A percentile compares a stretch with the other conserved stretches of the same genome.
These are phyloP conservation scores for Diutina catenulata DNA, from an alignment of 1,139 yeast genomes.

Conservation along the genomic window DNA sequence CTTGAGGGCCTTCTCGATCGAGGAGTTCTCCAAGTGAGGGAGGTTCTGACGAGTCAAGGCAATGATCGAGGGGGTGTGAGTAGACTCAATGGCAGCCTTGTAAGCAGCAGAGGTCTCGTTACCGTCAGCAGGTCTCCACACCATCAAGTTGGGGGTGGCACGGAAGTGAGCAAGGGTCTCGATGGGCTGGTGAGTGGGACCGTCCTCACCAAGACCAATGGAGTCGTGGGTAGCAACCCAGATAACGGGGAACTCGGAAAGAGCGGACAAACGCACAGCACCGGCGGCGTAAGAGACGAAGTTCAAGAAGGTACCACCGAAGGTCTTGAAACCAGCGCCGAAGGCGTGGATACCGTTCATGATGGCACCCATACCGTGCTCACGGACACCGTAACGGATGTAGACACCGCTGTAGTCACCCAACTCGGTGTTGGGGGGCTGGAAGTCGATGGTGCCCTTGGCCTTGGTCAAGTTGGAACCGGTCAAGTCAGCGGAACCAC, in stretches of 20 bases:
- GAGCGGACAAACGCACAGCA: conserved; percentile 90
- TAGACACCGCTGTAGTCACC: conserved; percentile 92
- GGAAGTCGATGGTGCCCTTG: conserved; percentile 81
- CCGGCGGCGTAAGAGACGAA: conserved; percentile 97
- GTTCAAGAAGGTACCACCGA: conserved; percentile 98
- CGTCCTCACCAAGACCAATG: conserved; percentile 98
- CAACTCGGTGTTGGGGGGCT: conserved; percentile 69
- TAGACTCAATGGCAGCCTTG: conserved; percentile 60
- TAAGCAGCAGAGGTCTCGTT: conserved; percentile 98
- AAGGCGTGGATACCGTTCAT: conserved; percentile 96
- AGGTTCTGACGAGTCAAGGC: conserved; percentile 96
- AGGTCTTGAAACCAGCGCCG: conserved; percentile 87
- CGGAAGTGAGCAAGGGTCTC: conserved; percentile 98
- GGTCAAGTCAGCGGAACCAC: conserved; percentile 98
- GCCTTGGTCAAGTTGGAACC: conserved; percentile 96
- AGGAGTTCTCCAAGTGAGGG: conserved; percentile 91
- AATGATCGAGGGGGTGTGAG: conserved; percentile 74
- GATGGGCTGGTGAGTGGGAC: conserved; percentile 99
- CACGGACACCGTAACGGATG: conserved; percentile 98
- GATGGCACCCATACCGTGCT: conserved; percentile 99
- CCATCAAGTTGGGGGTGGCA: conserved; percentile 89
- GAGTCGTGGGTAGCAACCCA: conserved; percentile 99
- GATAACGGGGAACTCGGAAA: conserved; percentile 86
- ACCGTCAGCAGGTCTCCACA: conserved; percentile 99
- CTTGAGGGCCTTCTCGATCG: conserved; percentile 82